These are phyloP conservation scores for Pochonia chlamydosporia DNA, from an alignment of 2,329 filamentous ascomycete species.

Conservation along the genomic window DNA sequence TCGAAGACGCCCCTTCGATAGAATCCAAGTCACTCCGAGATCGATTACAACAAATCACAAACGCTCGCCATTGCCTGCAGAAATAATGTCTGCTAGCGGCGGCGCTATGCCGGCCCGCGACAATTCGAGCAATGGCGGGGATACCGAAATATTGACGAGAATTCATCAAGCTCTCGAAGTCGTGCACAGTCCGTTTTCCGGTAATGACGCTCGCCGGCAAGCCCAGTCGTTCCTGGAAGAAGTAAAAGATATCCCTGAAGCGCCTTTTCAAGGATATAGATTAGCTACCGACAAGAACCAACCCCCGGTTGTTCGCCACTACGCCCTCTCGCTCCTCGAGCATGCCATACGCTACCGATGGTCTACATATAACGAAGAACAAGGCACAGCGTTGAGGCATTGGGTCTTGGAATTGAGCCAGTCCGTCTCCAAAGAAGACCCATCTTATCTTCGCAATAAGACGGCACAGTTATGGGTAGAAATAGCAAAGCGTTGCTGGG, in stretches of 20 bases:
- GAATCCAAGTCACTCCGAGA: not conserved
- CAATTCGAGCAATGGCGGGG: constrained; percentile 30
- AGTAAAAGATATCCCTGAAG: constrained; percentile 72
- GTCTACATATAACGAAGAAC: constrained; percentile 63
- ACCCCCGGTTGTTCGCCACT: constrained; percentile 81
- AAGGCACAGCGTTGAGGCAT: constrained; percentile 62
- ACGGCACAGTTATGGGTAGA: constrained; percentile 93
- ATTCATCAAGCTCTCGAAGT: constrained; percentile 83
- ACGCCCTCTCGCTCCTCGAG: constrained; percentile 86
- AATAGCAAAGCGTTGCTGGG: constrained; percentile 89
- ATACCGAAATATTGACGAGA: constrained; percentile 48
- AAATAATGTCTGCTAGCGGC: constrained; percentile 33
- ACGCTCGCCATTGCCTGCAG: constrained; percentile 1
- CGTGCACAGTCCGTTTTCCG: constrained; percentile 76
- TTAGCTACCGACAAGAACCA: constrained; percentile 73
- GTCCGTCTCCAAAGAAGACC: constrained; percentile 64
- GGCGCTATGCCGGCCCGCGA: constrained; percentile 22
- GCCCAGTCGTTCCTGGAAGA: constrained; percentile 82
- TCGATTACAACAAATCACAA: not conserved
- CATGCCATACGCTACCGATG: constrained; percentile 84
- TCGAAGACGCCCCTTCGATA: not conserved
- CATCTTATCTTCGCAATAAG: constrained; percentile 84
- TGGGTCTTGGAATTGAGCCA: constrained; percentile 79
- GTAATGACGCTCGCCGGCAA: constrained; percentile 74
- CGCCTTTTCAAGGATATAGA: constrained; percentile 77